Evolutionary conservation across 2,329 filamentous ascomycete genomes (phyloP).

Genomic region (Teratosphaeria destructans): DNA sequence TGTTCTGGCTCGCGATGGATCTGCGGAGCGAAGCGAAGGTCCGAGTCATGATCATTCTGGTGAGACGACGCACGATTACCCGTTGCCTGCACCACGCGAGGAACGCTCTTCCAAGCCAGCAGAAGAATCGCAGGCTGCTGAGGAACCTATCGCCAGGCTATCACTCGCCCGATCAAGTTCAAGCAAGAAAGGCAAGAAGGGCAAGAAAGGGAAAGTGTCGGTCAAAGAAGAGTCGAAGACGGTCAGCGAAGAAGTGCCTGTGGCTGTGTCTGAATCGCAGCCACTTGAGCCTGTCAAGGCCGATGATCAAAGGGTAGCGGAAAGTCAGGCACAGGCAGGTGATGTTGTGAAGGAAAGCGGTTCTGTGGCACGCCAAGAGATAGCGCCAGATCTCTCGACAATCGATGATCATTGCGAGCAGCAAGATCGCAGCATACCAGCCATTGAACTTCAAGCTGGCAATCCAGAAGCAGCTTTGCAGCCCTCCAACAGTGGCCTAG

Average conservation of each 20-base stretch:
- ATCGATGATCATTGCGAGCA: neutral
- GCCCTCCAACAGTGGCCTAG: neutral
- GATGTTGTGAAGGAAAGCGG: neutral
- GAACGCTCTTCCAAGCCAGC: neutral
- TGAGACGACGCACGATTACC: neutral
- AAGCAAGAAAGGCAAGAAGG: slow-evolving; percentile 15
- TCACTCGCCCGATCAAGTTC: slow-evolving; percentile 2
- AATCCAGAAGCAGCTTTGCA: neutral
- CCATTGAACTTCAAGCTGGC: neutral
- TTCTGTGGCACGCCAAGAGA: neutral
- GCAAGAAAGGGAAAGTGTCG: slow-evolving; percentile 10
- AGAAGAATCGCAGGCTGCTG: neutral
- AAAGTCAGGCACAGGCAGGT: neutral
- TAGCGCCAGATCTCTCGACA: neutral
- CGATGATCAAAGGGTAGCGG: neutral
- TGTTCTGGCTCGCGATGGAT: slow-evolving; percentile 2
- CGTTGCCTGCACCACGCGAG: neutral
- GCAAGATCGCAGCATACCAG: neutral
- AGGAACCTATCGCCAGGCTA: neutral
- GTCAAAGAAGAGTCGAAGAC: neutral
- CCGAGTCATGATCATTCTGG: neutral
- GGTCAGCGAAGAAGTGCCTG: neutral
- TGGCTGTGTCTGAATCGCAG: neutral
- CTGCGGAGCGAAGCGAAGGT: slow-evolving; percentile 1
- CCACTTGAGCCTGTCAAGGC: neutral